A percentile compares a stretch with the other conserved stretches of the same genome.
phyloP scores from a whole-genome alignment of 2,329 filamentous ascomycete genomes.

The Lasiodiplodia theobromae region DNA sequence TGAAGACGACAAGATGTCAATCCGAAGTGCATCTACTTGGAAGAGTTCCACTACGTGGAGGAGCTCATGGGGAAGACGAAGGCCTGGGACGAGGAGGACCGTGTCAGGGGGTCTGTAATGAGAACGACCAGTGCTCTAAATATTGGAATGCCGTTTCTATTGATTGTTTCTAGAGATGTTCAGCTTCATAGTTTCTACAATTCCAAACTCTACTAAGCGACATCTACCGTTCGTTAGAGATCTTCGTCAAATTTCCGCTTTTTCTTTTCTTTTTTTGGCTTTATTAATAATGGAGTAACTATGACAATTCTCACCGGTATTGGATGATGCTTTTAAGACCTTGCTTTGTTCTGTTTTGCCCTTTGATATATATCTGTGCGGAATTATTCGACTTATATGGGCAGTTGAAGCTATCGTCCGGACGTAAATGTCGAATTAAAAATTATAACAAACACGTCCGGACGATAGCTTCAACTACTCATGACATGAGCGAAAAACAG shows the following conservation, averaged over 20 bases:
- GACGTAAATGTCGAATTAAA: too few relatives aligned
- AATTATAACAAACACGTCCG: too few relatives aligned
- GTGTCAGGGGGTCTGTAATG: background rate
- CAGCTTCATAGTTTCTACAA: background rate
- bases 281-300: too few relatives aligned
- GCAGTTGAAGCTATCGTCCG: too few relatives aligned
- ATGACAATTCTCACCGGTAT: too few relatives aligned
- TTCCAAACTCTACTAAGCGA: background rate
- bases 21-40: slow-evolving; percentile 21
- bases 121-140: background rate
- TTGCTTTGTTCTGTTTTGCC: too few relatives aligned
- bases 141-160: background rate
- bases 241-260: background rate
- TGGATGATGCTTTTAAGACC: too few relatives aligned
- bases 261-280: too few relatives aligned
- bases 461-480: too few relatives aligned
- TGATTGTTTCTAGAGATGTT: background rate
- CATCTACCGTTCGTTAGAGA: background rate
- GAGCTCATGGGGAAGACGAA: slow-evolving; percentile 11
- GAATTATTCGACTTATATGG: too few relatives aligned
- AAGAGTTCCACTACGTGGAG: slow-evolving; percentile 18
- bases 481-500: too few relatives aligned
- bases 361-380: too few relatives aligned
- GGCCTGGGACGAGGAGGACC: slow-evolving; percentile 5
- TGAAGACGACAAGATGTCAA: slow-evolving; percentile 18